A percentile compares a stretch with the other conserved stretches of the same genome.
Conservation (phyloP, 2,329 filamentous ascomycete genomes). For the Geosmithia putterillii region DNA sequence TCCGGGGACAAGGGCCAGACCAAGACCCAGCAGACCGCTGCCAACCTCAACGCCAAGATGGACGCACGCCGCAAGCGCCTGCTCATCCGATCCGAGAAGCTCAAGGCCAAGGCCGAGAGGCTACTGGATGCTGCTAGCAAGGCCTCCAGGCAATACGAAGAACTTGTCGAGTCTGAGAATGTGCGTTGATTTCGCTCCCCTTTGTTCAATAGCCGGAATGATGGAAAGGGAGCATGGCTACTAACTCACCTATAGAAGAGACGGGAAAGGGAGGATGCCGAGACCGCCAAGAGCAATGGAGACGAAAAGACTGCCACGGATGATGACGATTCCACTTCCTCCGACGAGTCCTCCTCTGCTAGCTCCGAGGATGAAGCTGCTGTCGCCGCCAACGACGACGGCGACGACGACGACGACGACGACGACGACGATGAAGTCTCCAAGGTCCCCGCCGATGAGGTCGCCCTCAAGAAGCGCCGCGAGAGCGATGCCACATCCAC, state of each 20-base stretch:
- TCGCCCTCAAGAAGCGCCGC: constrained; percentile 17
- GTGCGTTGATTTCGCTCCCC: neutral
- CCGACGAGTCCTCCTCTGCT: constrained; percentile 5
- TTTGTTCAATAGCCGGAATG: neutral
- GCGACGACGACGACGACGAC: constrained; percentile 2
- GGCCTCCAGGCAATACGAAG: constrained; percentile 13
- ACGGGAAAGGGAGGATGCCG: neutral
- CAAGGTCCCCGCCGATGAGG: constrained; percentile 14
- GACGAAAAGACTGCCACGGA: neutral
- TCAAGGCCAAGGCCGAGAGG: constrained; percentile 25
- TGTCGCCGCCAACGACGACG: constrained; percentile 4
- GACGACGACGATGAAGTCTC: constrained; percentile 4
- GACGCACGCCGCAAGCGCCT: constrained; percentile 25
- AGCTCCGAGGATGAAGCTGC: constrained; percentile 4
- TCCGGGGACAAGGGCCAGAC: constrained; percentile 18
- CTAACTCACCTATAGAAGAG: neutral
- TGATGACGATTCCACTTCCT: constrained; percentile 1
- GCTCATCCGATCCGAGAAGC: constrained; percentile 23
- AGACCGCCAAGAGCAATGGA: neutral
- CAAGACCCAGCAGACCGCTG: constrained; percentile 12
- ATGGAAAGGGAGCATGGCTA: no score
- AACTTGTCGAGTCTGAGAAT: constrained; percentile 4
- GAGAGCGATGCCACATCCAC: constrained; percentile 15
- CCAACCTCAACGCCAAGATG: constrained; percentile 11
- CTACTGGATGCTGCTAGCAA: constrained; percentile 26